phyloP scores from a whole-genome alignment of 2,329 filamentous ascomycete genomes.

The Triangularia verruculosa region DNA sequence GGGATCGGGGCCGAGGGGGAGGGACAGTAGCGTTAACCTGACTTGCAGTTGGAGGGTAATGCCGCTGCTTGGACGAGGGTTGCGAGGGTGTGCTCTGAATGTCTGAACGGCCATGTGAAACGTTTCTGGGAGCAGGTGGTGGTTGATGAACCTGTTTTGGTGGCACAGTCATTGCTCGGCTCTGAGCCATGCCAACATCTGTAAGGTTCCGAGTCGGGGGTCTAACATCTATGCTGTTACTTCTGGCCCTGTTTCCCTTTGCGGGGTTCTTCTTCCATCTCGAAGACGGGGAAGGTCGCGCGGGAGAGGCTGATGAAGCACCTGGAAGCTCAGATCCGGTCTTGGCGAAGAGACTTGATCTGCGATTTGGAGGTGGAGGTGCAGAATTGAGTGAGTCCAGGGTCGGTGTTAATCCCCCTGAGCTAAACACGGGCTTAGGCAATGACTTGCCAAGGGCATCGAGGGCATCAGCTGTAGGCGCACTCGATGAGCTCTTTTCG shows the following conservation, averaged over 20 bases:
- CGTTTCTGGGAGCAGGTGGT: not conserved
- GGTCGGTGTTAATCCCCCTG: constrained; percentile 33
- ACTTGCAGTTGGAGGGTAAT: constrained; percentile 52
- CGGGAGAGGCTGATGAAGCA: constrained; percentile 24
- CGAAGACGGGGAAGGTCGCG: constrained; percentile 19
- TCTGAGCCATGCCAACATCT: constrained; percentile 19
- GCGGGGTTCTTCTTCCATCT: constrained; percentile 30
- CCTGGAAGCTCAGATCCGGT: constrained; percentile 35
- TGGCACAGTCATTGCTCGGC: constrained; percentile 27
- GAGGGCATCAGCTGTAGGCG: constrained; percentile 34
- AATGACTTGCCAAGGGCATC: constrained; percentile 48
- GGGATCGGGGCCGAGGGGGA: constrained; percentile 37
- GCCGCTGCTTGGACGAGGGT: constrained; percentile 34
- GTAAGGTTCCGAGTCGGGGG: constrained; percentile 11
- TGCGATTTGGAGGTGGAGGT: constrained; percentile 49
- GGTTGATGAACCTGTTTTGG: constrained; percentile 14
- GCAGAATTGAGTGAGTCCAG: constrained; percentile 30
- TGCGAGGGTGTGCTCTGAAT: constrained; percentile 19
- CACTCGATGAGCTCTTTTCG: constrained; percentile 20
- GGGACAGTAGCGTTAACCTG: constrained; percentile 27
- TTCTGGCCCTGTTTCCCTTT: constrained; percentile 24
- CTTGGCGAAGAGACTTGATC: constrained; percentile 52
- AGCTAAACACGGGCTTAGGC: constrained; percentile 40
- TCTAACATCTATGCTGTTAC: constrained; percentile 28
- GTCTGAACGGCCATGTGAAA: constrained; percentile 11